Evolutionary conservation across 163 green algal species (phyloP).

Genomic region (Volvox carteri): DNA sequence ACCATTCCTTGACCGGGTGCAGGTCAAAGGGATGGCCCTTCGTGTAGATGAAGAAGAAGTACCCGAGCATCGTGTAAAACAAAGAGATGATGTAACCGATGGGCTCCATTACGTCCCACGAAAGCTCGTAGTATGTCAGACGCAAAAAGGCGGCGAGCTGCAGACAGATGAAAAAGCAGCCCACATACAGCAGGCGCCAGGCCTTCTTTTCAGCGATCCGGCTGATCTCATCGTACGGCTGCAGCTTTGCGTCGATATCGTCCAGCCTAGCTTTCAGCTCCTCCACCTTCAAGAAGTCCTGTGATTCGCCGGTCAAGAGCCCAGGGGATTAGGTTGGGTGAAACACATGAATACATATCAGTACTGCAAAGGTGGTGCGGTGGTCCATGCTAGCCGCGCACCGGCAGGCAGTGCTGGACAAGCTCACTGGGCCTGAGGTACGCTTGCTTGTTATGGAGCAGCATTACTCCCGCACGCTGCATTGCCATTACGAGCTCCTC

Average conservation of each 20-base stretch:
- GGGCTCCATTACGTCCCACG: slow-evolving; percentile 76
- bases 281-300: not conserved
- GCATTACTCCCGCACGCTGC: slow-evolving; percentile 62
- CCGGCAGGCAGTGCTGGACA: slow-evolving; percentile 60
- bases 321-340: not conserved
- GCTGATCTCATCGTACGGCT: slow-evolving; percentile 46
- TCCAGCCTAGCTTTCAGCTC: slow-evolving; percentile 28
- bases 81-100: slow-evolving; percentile 73
- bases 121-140: slow-evolving; percentile 64
- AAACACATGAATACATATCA: not conserved
- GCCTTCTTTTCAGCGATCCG: not conserved
- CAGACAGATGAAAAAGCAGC: slow-evolving; percentile 30
- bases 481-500: slow-evolving; percentile 55
- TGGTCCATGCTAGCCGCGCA: not conserved
- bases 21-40: slow-evolving; percentile 62
- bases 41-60: slow-evolving; percentile 72
- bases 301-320: not conserved
- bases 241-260: slow-evolving; percentile 58
- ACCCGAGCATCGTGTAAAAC: slow-evolving; percentile 65
- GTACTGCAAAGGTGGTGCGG: not conserved
- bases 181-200: not conserved
- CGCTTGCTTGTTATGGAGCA: slow-evolving; percentile 63
- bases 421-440: slow-evolving; percentile 69
- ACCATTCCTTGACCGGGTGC: slow-evolving; percentile 63
- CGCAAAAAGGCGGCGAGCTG: slow-evolving; percentile 65